phyloP scores from a whole-genome alignment of 345 rosid species.

The Brassica cretica region DNA sequence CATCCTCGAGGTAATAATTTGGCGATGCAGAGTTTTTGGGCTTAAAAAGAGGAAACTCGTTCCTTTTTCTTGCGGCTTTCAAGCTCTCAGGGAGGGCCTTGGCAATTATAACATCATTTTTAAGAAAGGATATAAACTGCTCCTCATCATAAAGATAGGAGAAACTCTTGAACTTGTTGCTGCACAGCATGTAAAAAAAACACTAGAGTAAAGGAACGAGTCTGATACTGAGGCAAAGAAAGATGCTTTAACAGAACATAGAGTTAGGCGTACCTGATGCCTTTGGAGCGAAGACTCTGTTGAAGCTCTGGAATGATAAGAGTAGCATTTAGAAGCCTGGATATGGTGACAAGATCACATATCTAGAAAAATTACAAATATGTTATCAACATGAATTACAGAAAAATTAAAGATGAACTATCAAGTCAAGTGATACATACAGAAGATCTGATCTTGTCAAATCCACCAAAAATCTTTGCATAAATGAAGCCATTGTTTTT shows the following conservation, averaged over 20 bases:
- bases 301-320: slow-evolving; percentile 99
- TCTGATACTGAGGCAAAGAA: slow-evolving; percentile 8
- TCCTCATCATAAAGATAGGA: slow-evolving; percentile 92
- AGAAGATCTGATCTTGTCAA: slow-evolving; percentile 84
- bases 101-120: slow-evolving; percentile 66
- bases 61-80: slow-evolving; percentile 76
- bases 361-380: slow-evolving; percentile 80
- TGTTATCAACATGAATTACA: slow-evolving; percentile 40
- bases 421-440: slow-evolving; percentile 51
- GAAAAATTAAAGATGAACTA: not conserved
- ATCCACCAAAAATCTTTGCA: slow-evolving; percentile 93
- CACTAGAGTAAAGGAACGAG: slow-evolving; percentile 22
- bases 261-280: slow-evolving; percentile 62
- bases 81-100: slow-evolving; percentile 77
- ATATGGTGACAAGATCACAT: slow-evolving; percentile 99
- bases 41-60: slow-evolving; percentile 68
- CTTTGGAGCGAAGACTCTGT: slow-evolving; percentile 83
- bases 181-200: slow-evolving; percentile 39
- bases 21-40: slow-evolving; percentile 79
- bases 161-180: slow-evolving; percentile 90
- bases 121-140: slow-evolving; percentile 88
- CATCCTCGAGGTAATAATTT: slow-evolving; percentile 68
- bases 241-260: slow-evolving; percentile 2
- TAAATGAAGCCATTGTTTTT: slow-evolving; percentile 71
- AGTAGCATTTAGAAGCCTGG: slow-evolving; percentile 99